A percentile compares a stretch with the other conserved stretches of the same genome.
These are phyloP conservation scores for Reticulascus tulasneorum DNA, from an alignment of 2,329 filamentous ascomycete species.

Conservation along the genomic window DNA sequence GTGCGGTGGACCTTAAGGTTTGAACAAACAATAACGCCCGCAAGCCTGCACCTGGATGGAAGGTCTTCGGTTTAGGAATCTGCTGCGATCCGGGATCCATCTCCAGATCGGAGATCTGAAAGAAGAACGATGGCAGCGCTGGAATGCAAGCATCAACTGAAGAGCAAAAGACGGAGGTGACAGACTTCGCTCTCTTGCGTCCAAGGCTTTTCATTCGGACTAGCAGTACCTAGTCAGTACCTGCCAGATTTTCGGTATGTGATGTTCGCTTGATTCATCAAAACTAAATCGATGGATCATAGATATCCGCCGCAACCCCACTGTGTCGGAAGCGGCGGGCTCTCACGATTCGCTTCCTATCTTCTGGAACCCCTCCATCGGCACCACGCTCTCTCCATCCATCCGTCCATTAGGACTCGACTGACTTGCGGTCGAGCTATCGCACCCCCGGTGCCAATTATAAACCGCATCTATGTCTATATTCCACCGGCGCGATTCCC, in stretches of 20 bases:
- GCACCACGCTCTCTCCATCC: conserved; percentile 4
- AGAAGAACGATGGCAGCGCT: background rate
- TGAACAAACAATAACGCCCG: conserved; percentile 2
- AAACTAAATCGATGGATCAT: conserved; percentile 13
- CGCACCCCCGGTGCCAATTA: conserved; percentile 3
- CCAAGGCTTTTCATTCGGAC: conserved; percentile 9
- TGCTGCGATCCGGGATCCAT: conserved; percentile 6
- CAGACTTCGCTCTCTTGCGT: too few relatives aligned
- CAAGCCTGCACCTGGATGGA: too few relatives aligned
- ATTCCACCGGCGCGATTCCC: too few relatives aligned
- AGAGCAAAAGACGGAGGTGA: background rate
- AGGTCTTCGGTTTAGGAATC: conserved; percentile 1
- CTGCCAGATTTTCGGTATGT: conserved; percentile 10
- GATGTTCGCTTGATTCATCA: conserved; percentile 7
- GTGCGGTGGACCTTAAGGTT: conserved; percentile 9
- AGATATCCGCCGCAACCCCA: conserved; percentile 13
- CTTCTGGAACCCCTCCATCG: conserved; percentile 2
- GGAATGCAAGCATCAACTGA: background rate
- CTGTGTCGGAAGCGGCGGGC: conserved; percentile 6
- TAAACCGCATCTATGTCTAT: conserved; percentile 9
- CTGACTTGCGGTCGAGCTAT: too few relatives aligned
- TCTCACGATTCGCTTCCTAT: conserved; percentile 11
- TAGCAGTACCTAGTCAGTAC: conserved; percentile 10
- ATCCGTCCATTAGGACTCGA: conserved; percentile 11
- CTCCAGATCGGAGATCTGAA: conserved; percentile 9